Conservation (phyloP, 139 green algal species). For the Chlorella sp. region DNA sequence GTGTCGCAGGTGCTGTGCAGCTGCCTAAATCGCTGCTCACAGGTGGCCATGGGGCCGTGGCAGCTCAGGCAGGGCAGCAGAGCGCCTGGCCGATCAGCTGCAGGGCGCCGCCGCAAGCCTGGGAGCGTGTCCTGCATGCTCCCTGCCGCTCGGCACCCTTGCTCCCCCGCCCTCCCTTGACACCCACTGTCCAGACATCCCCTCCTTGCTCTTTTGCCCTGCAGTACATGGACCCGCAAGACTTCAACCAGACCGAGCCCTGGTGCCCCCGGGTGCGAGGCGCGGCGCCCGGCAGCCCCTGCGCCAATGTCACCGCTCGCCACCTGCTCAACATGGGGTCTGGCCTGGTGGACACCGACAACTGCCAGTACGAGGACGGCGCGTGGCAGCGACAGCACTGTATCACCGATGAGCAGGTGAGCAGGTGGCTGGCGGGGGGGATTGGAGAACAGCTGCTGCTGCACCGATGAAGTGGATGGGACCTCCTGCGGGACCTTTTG, state of each 20-base stretch:
- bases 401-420: neutral
- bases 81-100: too few relatives aligned
- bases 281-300: neutral
- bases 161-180: neutral
- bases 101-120: neutral
- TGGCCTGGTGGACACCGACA: neutral
- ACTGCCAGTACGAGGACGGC: neutral
- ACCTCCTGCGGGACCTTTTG: too few relatives aligned
- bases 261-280: neutral
- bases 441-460: too few relatives aligned
- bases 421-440: too few relatives aligned
- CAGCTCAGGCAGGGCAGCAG: too few relatives aligned
- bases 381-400: neutral
- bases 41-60: neutral
- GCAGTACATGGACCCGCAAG: neutral
- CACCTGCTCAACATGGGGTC: constrained; percentile 7
- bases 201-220: neutral
- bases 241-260: neutral
- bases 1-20: neutral
- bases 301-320: neutral
- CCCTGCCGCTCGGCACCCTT: neutral
- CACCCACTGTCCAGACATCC: neutral
- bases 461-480: too few relatives aligned
- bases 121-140: neutral
- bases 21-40: too few relatives aligned